phyloP scores from a whole-genome alignment of 768 basidiomycete species.

The Suillus weaverae region DNA sequence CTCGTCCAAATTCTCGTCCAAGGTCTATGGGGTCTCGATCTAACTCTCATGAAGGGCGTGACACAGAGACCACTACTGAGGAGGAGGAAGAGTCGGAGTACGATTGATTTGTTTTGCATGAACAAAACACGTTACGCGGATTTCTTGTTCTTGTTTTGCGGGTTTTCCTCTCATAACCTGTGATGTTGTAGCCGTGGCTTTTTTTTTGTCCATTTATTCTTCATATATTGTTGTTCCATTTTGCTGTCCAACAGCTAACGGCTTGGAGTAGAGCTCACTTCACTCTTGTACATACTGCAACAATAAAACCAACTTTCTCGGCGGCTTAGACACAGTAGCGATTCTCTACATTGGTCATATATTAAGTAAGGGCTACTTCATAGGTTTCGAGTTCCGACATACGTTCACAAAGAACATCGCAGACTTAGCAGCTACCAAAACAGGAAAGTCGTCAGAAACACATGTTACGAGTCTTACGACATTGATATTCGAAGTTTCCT shows the following conservation, averaged over 20 bases:
- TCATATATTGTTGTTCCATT: conserved; percentile 1
- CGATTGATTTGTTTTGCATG: conserved; percentile 6
- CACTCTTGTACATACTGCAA: background rate
- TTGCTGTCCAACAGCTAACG: background rate
- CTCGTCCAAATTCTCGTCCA: conserved; percentile 7
- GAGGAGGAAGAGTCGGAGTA: conserved; percentile 11
- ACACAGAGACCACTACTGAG: background rate
- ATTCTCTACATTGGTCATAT: background rate
- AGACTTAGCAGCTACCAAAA: background rate
- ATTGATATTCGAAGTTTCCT: background rate
- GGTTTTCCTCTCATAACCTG: background rate
- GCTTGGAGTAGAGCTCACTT: background rate
- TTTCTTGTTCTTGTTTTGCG: background rate
- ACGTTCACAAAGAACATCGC: background rate
- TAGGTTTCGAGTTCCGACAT: background rate
- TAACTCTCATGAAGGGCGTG: conserved; percentile 7
- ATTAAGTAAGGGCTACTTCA: background rate
- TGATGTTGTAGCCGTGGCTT: background rate
- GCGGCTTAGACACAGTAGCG: background rate
- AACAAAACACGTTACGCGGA: background rate
- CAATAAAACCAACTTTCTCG: background rate
- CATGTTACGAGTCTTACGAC: background rate
- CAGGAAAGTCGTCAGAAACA: background rate
- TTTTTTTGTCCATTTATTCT: background rate
- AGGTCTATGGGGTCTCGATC: background rate